These are phyloP conservation scores for Mycena belliarum DNA, from an alignment of 768 basidiomycete genomes.

Conservation along the genomic window DNA sequence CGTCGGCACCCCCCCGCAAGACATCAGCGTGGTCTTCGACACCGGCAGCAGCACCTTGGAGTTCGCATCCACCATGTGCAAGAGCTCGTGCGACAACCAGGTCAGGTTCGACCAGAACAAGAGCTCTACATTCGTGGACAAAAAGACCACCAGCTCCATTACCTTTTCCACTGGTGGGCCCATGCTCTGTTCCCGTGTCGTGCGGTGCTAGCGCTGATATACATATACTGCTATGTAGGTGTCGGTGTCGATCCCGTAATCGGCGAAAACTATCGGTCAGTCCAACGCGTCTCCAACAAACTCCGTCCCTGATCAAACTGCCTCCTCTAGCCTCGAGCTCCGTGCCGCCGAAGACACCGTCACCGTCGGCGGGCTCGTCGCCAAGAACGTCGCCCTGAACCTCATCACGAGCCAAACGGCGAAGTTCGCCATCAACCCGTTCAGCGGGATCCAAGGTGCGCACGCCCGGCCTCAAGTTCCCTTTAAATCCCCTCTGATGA, in stretches of 20 bases:
- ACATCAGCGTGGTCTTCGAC: conserved; percentile 50
- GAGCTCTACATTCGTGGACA: conserved; percentile 54
- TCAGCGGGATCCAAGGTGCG: conserved; percentile 54
- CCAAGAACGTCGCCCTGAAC: conserved; percentile 40
- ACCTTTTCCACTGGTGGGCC: conserved; percentile 45
- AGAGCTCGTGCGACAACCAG: conserved; percentile 42
- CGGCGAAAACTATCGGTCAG: conserved; percentile 39
- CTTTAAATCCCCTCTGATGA: neutral
- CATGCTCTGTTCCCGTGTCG: neutral
- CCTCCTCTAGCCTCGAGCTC: conserved; percentile 37
- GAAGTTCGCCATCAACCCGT: conserved; percentile 52
- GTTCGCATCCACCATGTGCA: conserved; percentile 40
- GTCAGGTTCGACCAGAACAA: conserved; percentile 46
- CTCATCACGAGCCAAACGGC: conserved; percentile 55
- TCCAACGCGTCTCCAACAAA: neutral
- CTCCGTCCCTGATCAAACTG: too few species aligned
- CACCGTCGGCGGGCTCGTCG: conserved; percentile 46
- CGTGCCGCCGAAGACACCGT: conserved; percentile 51
- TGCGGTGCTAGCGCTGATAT: neutral
- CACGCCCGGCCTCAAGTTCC: neutral
- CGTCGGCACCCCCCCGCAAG: conserved; percentile 59
- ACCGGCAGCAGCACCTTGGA: conserved; percentile 42
- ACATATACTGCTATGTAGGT: conserved; percentile 26
- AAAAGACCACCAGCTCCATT: conserved; percentile 40
- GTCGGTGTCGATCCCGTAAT: conserved; percentile 57